Evolutionary conservation across 257 asterid genomes (phyloP).

Genomic region (Plantago ovata): DNA sequence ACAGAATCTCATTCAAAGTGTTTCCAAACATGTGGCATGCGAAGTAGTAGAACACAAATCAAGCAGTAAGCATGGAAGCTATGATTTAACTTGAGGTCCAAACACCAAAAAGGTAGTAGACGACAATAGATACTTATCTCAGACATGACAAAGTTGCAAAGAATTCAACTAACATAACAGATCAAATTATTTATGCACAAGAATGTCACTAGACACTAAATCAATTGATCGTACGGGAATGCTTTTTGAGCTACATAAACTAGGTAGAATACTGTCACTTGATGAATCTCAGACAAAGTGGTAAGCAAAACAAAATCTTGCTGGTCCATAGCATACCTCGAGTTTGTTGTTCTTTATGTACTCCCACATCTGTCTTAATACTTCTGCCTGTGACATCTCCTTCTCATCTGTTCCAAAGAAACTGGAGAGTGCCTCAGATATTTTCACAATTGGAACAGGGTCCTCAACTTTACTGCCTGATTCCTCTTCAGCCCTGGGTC

Average conservation of each 20-base stretch:
- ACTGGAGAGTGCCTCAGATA: conserved; percentile 69
- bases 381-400: conserved; percentile 79
- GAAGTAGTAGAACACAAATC: too few species aligned
- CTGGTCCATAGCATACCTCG: conserved; percentile 46
- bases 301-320: conserved; percentile 11
- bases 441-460: conserved; percentile 50
- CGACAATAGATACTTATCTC: too few species aligned
- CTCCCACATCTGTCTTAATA: conserved; percentile 70
- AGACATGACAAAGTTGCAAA: too few species aligned
- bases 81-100: too few species aligned
- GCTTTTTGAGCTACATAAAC: too few species aligned
- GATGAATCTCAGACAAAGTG: conserved; percentile 9
- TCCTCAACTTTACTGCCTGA: conserved; percentile 51
- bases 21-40: background rate
- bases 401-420: conserved; percentile 60
- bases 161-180: too few species aligned
- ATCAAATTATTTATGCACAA: too few species aligned
- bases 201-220: too few species aligned
- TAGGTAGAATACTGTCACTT: too few species aligned
- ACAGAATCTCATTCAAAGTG: background rate
- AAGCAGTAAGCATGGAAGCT: too few species aligned
- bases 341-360: conserved; percentile 70
- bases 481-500: conserved; percentile 48
- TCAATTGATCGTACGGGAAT: too few species aligned
- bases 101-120: too few species aligned